Evolutionary conservation across 31 red algal genomes (phyloP), one percentile per base, ranked within the genome.

Genomic region (Pterothamnion heteromorphum): DNA sequence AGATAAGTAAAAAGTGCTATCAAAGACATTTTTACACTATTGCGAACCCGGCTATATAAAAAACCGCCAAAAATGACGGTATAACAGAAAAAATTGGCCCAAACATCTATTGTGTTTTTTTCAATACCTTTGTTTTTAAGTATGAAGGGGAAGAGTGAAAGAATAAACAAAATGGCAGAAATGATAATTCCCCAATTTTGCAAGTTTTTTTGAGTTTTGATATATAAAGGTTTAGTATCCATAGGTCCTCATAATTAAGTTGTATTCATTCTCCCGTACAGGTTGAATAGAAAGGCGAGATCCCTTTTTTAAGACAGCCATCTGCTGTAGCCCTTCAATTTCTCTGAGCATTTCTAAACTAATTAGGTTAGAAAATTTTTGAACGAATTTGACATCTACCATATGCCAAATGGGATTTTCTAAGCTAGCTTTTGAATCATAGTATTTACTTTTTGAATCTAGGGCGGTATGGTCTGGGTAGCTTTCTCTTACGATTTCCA

Each of bases 391-490:
- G 23, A 95, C 93, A 74, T 95, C 92, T 9, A 95, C 93, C 21
- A 92, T 90, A 31, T 44, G 28, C 93, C 93, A 95, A 36, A 36
- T 78, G 36, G 93, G 93, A 3, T 95, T 94, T 18, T 95, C 93
- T 86, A 41, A 44, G 9, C 80, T 89, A 27, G 92, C 57, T 37
- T 93, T 93, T 27, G 93, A 36, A 35, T 95, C 93, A 51, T 93
- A 94, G 35, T 92, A 92, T 72, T 90, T 90, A 86, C 38, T 36
- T 39, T 93, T 64, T 44, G 21, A 28, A 36, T 95, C 92, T 44
- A 95, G 94, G 90, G 92, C 89, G 34, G 91, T 93, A 44, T 51
- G 92, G 80, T 95, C 93, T 36, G 92, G 91, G 86, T 94, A 95
- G 37, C 92, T 92, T 94, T 95, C 93, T 72, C 34, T 28, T 32